Evolutionary conservation across 192 early-diverging fungal genomes (phyloP).

Genomic region (Funneliformis mosseae): DNA sequence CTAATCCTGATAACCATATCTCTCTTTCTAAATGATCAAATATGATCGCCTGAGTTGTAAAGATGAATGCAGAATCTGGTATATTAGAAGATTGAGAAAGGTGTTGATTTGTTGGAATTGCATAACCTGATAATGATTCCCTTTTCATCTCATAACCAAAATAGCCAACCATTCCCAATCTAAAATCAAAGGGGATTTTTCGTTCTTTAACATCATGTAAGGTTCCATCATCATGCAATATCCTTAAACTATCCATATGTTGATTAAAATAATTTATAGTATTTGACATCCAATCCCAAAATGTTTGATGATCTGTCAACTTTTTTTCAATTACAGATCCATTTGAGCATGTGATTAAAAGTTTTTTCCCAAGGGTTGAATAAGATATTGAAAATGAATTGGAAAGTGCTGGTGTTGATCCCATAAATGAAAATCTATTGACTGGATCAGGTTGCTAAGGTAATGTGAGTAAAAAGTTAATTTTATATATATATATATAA

Average conservation of each 20-base stretch:
- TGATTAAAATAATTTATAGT: conserved; percentile 41
- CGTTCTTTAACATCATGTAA: conserved; percentile 21
- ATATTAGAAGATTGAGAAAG: conserved; percentile 10
- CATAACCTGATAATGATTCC: conserved; percentile 66
- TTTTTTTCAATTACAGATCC: conserved; percentile 1
- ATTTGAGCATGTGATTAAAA: conserved; percentile 4
- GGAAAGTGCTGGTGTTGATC: conserved; percentile 33
- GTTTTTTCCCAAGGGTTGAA: background rate
- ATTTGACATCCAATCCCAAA: conserved; percentile 69
- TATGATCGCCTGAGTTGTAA: conserved; percentile 75
- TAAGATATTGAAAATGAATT: conserved; percentile 36
- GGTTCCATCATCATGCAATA: conserved; percentile 33
- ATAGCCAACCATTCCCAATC: conserved; percentile 87
- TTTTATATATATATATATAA: background rate
- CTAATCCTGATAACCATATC: conserved; percentile 46
- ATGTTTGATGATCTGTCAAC: conserved; percentile 41
- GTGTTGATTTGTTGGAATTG: conserved; percentile 44
- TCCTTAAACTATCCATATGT: conserved; percentile 22
- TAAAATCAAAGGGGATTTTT: conserved; percentile 57
- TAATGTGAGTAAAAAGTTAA: background rate
- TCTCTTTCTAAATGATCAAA: conserved; percentile 61
- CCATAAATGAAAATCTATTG: conserved; percentile 71
- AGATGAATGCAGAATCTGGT: conserved; percentile 79
- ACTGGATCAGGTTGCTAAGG: conserved; percentile 41
- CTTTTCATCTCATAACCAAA: conserved; percentile 95